Percentiles rank a stretch among this genome's conserved stretches.
phyloP scores from a whole-genome alignment of 2,329 filamentous ascomycete species.

The Cladorrhinum sp. region DNA sequence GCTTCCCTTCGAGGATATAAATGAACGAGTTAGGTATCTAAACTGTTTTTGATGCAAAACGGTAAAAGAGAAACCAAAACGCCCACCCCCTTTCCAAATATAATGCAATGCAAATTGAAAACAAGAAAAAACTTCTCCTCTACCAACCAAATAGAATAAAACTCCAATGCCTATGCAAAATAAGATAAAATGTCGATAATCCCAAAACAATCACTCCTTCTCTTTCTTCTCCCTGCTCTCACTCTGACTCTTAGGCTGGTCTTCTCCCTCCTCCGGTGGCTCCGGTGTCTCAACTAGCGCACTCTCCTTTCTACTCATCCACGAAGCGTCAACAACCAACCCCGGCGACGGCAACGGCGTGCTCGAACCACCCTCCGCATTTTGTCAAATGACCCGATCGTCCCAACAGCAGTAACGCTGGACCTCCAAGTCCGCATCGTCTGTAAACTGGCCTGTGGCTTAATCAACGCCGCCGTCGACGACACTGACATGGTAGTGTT shows the following conservation, averaged over 20 bases:
- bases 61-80: background rate
- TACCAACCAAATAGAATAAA: background rate
- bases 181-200: background rate
- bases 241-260: too few relatives aligned
- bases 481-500: background rate
- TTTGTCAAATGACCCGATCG: background rate
- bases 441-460: constrained; percentile 12
- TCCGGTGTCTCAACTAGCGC: constrained; percentile 15
- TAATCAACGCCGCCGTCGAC: background rate
- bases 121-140: background rate
- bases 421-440: constrained; percentile 16
- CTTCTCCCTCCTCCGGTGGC: constrained; percentile 7
- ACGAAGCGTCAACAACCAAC: constrained; percentile 14
- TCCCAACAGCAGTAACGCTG: background rate
- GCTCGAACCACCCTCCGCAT: background rate
- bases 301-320: constrained; percentile 13
- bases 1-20: too few relatives aligned
- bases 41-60: background rate
- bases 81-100: constrained; percentile 1
- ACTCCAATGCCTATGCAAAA: background rate
- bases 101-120: background rate
- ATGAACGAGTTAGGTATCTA: too few relatives aligned
- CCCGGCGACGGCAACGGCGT: constrained; percentile 12
- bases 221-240: background rate
- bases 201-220: background rate